Evolutionary conservation across 2,329 filamentous ascomycete genomes (phyloP).

Genomic region (Emergomyces africanus): DNA sequence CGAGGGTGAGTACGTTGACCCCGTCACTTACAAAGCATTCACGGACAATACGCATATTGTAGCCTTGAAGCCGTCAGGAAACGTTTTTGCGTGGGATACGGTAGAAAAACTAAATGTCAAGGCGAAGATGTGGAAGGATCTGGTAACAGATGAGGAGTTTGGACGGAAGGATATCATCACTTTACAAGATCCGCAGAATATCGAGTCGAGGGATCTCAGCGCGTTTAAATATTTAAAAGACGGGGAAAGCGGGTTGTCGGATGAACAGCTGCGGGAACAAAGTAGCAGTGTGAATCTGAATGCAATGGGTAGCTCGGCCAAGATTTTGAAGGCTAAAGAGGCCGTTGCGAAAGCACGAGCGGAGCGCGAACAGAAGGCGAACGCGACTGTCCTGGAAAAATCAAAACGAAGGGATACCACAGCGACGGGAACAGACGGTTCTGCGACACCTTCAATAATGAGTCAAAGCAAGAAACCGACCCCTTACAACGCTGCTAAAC

Average conservation of each 20-base stretch:
- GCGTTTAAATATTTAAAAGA: slow-evolving; percentile 84
- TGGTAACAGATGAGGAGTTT: slow-evolving; percentile 80
- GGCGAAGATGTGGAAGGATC: slow-evolving; percentile 85
- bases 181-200: slow-evolving; percentile 87
- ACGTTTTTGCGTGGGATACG: slow-evolving; percentile 94
- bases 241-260: slow-evolving; percentile 55
- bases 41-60: slow-evolving; percentile 98
- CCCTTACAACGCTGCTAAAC: slow-evolving; percentile 73
- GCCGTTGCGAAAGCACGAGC: slow-evolving; percentile 82
- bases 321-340: slow-evolving; percentile 82
- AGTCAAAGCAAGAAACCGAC: slow-evolving; percentile 20
- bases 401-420: slow-evolving; percentile 4
- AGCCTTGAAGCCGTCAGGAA: slow-evolving; percentile 72
- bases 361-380: slow-evolving; percentile 50
- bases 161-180: slow-evolving; percentile 87
- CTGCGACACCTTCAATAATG: slow-evolving; percentile 8
- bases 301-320: slow-evolving; percentile 65
- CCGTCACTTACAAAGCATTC: slow-evolving; percentile 93
- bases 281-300: slow-evolving; percentile 60
- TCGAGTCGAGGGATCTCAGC: slow-evolving; percentile 67
- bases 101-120: slow-evolving; percentile 93
- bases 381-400: slow-evolving; percentile 35
- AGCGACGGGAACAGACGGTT: slow-evolving; percentile 13
- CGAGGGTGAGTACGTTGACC: slow-evolving; percentile 83
- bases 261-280: slow-evolving; percentile 56